These are phyloP conservation scores for Pharnaceum exiguum DNA, from an alignment of 148 eudicot genomes.

Conservation along the genomic window DNA sequence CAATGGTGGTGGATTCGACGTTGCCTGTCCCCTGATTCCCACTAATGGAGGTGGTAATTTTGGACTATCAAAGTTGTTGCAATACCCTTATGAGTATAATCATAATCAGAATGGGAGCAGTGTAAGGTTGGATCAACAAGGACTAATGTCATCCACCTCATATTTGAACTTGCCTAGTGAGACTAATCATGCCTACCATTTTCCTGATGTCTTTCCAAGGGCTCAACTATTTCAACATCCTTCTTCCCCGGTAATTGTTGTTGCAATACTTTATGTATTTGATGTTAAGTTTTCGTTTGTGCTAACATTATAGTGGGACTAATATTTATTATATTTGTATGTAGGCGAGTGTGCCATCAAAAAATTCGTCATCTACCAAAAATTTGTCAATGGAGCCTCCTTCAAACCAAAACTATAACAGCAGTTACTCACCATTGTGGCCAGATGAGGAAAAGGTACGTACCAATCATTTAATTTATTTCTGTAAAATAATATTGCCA, in stretches of 20 bases:
- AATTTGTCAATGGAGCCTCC: constrained; percentile 77
- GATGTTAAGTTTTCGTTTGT: not conserved
- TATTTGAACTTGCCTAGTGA: constrained; percentile 31
- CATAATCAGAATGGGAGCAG: constrained; percentile 27
- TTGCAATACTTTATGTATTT: not conserved
- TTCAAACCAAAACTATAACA: constrained; percentile 69
- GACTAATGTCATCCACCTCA: constrained; percentile 9
- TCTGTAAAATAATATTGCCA: too few relatives aligned
- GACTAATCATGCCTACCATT: constrained; percentile 24
- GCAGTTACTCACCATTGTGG: constrained; percentile 36
- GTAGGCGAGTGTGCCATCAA: constrained; percentile 44
- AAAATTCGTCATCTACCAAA: constrained; percentile 23
- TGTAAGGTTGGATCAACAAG: constrained; percentile 29
- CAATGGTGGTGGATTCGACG: constrained; percentile 17
- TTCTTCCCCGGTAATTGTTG: constrained; percentile 41
- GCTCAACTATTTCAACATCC: constrained; percentile 40
- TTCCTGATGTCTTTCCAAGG: constrained; percentile 31
- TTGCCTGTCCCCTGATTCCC: constrained; percentile 24
- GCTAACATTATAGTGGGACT: not conserved
- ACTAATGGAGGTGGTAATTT: constrained; percentile 21
- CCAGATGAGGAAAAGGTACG: constrained; percentile 63
- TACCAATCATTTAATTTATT: not conserved
- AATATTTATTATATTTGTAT: not conserved
- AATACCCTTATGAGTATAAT: constrained; percentile 35
- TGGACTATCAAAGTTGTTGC: constrained; percentile 35